Evolutionary conservation across 140 eudicot genomes (phyloP), one percentile per base, ranked within the genome.

Genomic region (Cichorium intybus): DNA sequence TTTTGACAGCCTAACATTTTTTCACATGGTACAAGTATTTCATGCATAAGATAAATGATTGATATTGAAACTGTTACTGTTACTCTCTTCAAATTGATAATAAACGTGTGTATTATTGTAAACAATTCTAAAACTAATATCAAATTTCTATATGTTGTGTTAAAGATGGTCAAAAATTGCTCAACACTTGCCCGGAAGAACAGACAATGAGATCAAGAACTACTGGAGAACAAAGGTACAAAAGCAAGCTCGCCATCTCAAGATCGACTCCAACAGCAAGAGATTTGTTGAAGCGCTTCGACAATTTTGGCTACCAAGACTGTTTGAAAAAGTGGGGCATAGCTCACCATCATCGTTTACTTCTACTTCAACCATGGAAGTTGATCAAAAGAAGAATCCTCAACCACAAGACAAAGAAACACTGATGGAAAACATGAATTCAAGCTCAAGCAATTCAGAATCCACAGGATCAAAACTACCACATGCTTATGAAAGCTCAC

Each of bases 111-210:
- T 56, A 16, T 29, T 6, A 27, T 28, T 28, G 62, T 26, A 56
- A 15, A 26, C 4, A 0, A 9, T 37, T 49, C 28, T 26, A 28
- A 68, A 63, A 11, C n/a, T 49, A 43, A 43, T 43, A 43, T 43
- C 18, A 15, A 43, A 43, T 60, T 18, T 63, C 7, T 24, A 4
- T 57, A 34, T 22, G 50, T 43, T 39, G 20, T 63, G 50, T 27
- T 56, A 58, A 59, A 82, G 88, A 53, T 84, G 90, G 90, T 84
- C 90, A n/a, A 80, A 77, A 70, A 84, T 84, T 49, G 90, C 90
- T 9, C 81, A 75, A 73, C 72, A 80, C 48, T 63, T 84, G 57
- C 90, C 90, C 0, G 90, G 90, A 56, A 76, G 90, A 73, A 84
- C 86, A 35, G 90, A 84, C 66, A 84, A 84, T 14, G 90, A 84